A percentile compares a stretch with the other conserved stretches of the same genome.
These are phyloP conservation scores for Metschnikowia anglica DNA, from an alignment of 805 yeast species.

Conservation along the genomic window DNA sequence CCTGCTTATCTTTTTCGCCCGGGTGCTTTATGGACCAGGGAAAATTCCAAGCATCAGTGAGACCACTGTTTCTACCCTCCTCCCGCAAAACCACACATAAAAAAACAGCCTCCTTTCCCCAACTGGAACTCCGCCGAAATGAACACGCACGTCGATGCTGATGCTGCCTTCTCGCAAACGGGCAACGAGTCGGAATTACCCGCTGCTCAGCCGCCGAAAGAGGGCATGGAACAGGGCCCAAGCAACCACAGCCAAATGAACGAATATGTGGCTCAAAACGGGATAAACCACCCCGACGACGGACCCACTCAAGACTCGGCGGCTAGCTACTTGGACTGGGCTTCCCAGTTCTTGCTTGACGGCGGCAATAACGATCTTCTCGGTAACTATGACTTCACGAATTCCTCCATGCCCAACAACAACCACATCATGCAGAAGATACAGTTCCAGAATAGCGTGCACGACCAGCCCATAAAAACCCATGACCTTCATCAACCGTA, in stretches of 20 bases:
- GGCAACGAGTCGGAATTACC: conserved; percentile 2
- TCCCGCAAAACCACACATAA: too few relatives aligned
- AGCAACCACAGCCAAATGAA: conserved; percentile 5
- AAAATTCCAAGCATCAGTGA: too few relatives aligned
- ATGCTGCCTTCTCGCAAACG: conserved; percentile 4
- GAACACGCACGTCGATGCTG: conserved; percentile 7
- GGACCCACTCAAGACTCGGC: conserved; percentile 4
- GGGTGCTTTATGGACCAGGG: too few relatives aligned
- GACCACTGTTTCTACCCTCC: too few relatives aligned
- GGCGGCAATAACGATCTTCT: conserved; percentile 28
- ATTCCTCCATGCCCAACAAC: conserved; percentile 3
- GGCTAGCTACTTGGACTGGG: conserved; percentile 30
- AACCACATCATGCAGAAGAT: conserved; percentile 29
- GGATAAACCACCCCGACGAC: background rate
- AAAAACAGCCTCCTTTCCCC: too few relatives aligned
- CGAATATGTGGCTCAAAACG: conserved; percentile 4
- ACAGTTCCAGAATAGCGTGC: conserved; percentile 33
- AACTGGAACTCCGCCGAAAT: background rate
- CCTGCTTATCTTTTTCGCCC: too few relatives aligned
- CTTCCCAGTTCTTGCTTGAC: conserved; percentile 34
- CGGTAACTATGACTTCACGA: conserved; percentile 33
- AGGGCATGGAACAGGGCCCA: conserved; percentile 1
- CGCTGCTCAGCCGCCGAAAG: conserved; percentile 1
- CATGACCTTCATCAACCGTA: conserved; percentile 3
- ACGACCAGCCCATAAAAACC: conserved; percentile 10